Conservation (phyloP, 148 eudicot genomes). For the Silene latifolia region DNA sequence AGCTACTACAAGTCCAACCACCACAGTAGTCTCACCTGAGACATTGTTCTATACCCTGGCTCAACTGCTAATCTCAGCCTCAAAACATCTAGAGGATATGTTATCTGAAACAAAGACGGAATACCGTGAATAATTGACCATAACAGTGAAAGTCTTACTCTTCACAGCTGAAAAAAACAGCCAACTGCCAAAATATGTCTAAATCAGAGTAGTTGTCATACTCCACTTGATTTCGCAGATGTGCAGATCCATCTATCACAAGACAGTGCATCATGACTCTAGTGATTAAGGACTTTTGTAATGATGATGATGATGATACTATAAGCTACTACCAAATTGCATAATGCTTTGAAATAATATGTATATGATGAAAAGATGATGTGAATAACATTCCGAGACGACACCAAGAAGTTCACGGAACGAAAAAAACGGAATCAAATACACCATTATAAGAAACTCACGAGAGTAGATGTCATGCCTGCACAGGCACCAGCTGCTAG, state of each 20-base stretch:
- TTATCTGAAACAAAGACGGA: constrained; percentile 55
- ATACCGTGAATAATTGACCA: constrained; percentile 10
- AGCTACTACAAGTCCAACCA: neutral
- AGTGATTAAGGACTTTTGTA: neutral
- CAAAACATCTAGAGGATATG: constrained; percentile 91
- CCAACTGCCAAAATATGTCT: neutral
- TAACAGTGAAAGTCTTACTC: neutral
- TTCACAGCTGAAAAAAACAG: neutral
- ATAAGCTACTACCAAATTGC: neutral
- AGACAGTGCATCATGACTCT: neutral
- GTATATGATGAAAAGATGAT: neutral
- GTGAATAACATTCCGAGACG: constrained; percentile 1
- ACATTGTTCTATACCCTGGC: constrained; percentile 76
- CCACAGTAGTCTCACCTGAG: constrained; percentile 47
- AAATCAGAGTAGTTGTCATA: neutral
- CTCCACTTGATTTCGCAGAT: neutral
- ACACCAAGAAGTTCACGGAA: neutral
- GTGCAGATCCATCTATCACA: neutral
- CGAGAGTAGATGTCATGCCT: constrained; percentile 87
- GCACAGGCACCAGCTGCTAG: constrained; percentile 87
- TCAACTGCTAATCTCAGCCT: constrained; percentile 94
- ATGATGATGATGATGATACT: neutral
- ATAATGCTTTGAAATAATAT: neutral
- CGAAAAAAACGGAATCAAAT: neutral
- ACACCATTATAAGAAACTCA: constrained; percentile 30